Base-by-base conservation (phyloP, 2,329 filamentous ascomycete genomes). In the Fusarium decemcellulare region DNA sequence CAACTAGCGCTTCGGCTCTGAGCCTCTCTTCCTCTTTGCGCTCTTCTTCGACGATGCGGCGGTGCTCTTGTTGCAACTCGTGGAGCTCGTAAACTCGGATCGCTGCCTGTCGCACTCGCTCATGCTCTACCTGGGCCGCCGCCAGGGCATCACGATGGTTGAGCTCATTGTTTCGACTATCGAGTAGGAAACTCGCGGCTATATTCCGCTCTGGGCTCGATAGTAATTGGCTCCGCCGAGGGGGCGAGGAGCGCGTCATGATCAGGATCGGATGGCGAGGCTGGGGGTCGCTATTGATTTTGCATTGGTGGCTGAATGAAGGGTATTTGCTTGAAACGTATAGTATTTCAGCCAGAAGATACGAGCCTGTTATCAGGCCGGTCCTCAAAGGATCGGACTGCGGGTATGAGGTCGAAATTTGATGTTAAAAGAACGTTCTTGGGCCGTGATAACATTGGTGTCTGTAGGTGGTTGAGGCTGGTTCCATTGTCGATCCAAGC, bases 71-170 rank as follows among this genome's bases (percentile, higher is more conserved):
- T 54, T 84, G 77, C 15, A 85, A 72, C 62, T 84, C 80, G 61
- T 88, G 81, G 42, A 86, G 77, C 62, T 85, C 79, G 59, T 82
- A 85, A 8, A 84, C 84, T 15, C 82, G 80, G 37, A 87, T 76
- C 8, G 87, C 87, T 32, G 80, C 79, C 57, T 85, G 80, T 30
- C 86, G 85, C 11, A 95, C 86, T 30, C 87, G 85, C 39, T 92
- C 87, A 76, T 94, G 92, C 74, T 91, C 87, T 14, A 84, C 84
- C 51, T 88, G 88, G 5, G 91, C 91, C 48, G 87, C 86, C 47
- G 87, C 87, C 15, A 95, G 85, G 14, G 91, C 91, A 71, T 90
- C 87, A 61, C 86, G 85, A 75, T 93, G 91, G 59, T 83, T 84
- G 52, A 87, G 82, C 74, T 91, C 90, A 36, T 86, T 87, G 67